Conservation (phyloP, 75 land plant species). For the Azolla pinnata region DNA sequence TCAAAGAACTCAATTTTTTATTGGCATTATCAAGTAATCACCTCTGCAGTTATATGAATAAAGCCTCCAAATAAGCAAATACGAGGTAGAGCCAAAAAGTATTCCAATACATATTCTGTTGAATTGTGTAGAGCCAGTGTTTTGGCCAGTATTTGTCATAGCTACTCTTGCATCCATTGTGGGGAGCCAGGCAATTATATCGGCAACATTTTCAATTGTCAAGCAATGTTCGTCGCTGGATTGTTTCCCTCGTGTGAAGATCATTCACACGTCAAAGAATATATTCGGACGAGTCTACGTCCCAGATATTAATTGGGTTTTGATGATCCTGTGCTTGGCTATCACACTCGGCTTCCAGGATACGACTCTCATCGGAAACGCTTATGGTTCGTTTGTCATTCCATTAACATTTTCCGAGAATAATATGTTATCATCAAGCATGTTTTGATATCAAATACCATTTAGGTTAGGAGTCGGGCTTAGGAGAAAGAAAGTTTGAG, state of each 20-base stretch:
- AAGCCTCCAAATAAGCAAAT: not conserved
- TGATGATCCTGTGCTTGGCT: constrained; percentile 58
- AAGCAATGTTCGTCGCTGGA: constrained; percentile 69
- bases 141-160: constrained; percentile 69
- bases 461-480: too few species aligned
- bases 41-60: not conserved
- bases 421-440: not conserved
- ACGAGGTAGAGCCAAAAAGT: not conserved
- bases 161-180: constrained; percentile 79
- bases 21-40: too few species aligned
- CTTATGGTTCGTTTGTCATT: constrained; percentile 46
- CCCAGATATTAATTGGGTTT: constrained; percentile 83
- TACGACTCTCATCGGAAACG: constrained; percentile 69
- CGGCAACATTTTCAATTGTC: constrained; percentile 71
- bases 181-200: constrained; percentile 69
- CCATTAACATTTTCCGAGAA: not conserved
- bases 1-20: too few species aligned
- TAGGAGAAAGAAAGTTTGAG: not conserved
- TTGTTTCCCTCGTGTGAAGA: constrained; percentile 69
- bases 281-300: constrained; percentile 76
- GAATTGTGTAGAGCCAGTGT: constrained; percentile 47
- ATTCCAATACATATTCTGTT: too few species aligned
- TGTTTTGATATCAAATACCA: not conserved
- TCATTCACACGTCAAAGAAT: constrained; percentile 65
- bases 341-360: constrained; percentile 60